Evolutionary conservation across 2,329 filamentous ascomycete genomes (phyloP), one percentile per base, ranked within the genome.

Genomic region (Colletotrichum karsti): DNA sequence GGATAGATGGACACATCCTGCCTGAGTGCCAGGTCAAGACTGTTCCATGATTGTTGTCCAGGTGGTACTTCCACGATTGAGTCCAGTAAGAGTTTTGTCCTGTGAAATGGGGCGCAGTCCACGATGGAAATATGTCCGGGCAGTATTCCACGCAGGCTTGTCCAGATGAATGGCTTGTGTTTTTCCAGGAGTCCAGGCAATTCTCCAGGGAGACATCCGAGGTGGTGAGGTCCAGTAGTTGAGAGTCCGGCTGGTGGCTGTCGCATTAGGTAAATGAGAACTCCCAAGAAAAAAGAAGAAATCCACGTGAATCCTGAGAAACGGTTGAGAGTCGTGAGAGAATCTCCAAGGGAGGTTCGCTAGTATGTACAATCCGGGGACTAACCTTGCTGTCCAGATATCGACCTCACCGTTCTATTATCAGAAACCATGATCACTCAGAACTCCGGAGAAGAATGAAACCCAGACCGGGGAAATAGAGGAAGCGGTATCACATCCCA

Each of bases 361-460:
- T 48, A 56, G 26, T 65, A 68, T 68, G 30, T 68, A 70, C 67
- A 71, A 10, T 61, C 63, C 66, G 57, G 41, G 15, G 39, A 71
- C 69, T 71, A 63, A 71, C 69, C 69, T 70, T 64, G 63, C 69
- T 71, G 69, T 70, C 69, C 50, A 50, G 67, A 68, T 59, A 56
- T 61, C 59, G 69, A 58, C 63, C 35, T 70, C 56, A 10, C 57
- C 67, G 46, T 55, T 70, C 63, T 70, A 68, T 65, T 41, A 68
- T 65, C 35, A 51, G 55, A 62, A 70, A 55, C 51, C 44, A 62
- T 55, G 13, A 63, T 67, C 37, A 55, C 67, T 67, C 59, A 51
- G 46, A 68, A 71, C 69, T 67, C 69, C 69, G 20, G 56, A 58
- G 28, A 64, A 59, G 26, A 61, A 65, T 37, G 56, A 56, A 70